Evolutionary conservation across 176 grass and related monocot genomes (phyloP), one percentile per base, ranked within the genome.

Genomic region (Panicum miliaceum): DNA sequence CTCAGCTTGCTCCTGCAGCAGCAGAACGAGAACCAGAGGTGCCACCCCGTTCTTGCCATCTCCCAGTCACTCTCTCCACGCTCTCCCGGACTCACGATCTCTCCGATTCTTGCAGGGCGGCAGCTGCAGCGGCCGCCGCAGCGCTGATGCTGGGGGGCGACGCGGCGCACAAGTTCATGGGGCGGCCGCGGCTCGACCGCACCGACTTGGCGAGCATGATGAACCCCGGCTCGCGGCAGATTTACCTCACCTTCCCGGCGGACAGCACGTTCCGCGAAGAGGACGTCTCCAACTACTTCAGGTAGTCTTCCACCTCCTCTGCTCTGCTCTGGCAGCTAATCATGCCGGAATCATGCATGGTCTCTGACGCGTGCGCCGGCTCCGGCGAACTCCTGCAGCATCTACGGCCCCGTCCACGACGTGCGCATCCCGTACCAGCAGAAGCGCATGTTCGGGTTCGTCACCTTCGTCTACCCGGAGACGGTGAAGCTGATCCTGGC

Each of bases 381-480:
- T 47, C 67, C 20, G 40, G 32, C 15, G 35, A 57, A 77, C 65
- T 42, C 57, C 53, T 48, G 73, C 71, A 98, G 96, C 84, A 98
- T 98, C 80, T 98, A 98, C 60, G 96, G 96, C 60, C 96, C 96
- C 1, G 96, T 98, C 45, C 93, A 98, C 72, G 96, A 98, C 68
- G 96, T 98, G 27, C 88, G 96, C 71, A 95, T 98, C 68, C 96
- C 96, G 18, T 98, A 95, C 85, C 96, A 98, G 87, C 96, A 95
- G 86, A 98, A 98, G 91, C 85, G 96, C 58, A 98, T 98, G 96
- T 98, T 98, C 61, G 96, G 96, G 4, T 98, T 98, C 76, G 96
- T 98, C 72, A 98, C 96, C 80, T 98, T 98, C 80, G 89, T 98
- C 51, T 98, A 95, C 88, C 91, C 96, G 73, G 96, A 98, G 73